These are phyloP conservation scores for Guadua angustifolia DNA, from an alignment of 176 grass and related monocot species.

Conservation along the genomic window DNA sequence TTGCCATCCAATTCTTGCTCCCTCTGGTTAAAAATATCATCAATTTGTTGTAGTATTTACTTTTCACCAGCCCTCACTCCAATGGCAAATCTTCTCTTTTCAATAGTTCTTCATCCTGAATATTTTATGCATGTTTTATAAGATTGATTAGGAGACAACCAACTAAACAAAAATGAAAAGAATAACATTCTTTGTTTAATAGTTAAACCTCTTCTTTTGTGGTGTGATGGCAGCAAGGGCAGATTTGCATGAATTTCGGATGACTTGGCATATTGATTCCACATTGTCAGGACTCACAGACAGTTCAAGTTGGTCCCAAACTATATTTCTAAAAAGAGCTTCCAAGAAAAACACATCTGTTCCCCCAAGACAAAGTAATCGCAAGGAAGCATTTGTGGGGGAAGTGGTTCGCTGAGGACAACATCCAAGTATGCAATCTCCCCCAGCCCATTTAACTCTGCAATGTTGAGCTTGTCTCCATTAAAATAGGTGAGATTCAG, in stretches of 20 bases:
- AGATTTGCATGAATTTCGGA: slow-evolving; percentile 83
- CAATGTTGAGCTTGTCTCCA: slow-evolving; percentile 90
- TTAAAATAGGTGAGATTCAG: slow-evolving; percentile 94
- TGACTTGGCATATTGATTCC: slow-evolving; percentile 81
- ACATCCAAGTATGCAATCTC: slow-evolving; percentile 90
- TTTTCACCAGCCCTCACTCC: slow-evolving; percentile 82
- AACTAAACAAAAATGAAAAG: slow-evolving; percentile 30
- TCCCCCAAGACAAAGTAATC: slow-evolving; percentile 84
- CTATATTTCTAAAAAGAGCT: slow-evolving; percentile 83
- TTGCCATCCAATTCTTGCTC: slow-evolving; percentile 74
- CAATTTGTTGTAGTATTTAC: slow-evolving; percentile 82
- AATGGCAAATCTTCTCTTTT: slow-evolving; percentile 57
- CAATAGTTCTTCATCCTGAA: slow-evolving; percentile 81
- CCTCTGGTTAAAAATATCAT: slow-evolving; percentile 78
- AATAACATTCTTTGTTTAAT: slow-evolving; percentile 16
- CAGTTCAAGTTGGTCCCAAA: slow-evolving; percentile 94
- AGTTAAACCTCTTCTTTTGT: slow-evolving; percentile 75
- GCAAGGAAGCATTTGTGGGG: slow-evolving; percentile 73
- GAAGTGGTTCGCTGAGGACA: slow-evolving; percentile 61
- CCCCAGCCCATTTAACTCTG: slow-evolving; percentile 76
- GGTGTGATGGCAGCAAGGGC: slow-evolving; percentile 68
- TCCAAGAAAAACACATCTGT: slow-evolving; percentile 93
- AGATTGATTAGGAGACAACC: slow-evolving; percentile 24
- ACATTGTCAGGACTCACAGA: slow-evolving; percentile 86
- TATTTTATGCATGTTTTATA: slow-evolving; percentile 36